Conservation (phyloP, 2,329 filamentous ascomycete species). For the Pezicula rhizophila region DNA sequence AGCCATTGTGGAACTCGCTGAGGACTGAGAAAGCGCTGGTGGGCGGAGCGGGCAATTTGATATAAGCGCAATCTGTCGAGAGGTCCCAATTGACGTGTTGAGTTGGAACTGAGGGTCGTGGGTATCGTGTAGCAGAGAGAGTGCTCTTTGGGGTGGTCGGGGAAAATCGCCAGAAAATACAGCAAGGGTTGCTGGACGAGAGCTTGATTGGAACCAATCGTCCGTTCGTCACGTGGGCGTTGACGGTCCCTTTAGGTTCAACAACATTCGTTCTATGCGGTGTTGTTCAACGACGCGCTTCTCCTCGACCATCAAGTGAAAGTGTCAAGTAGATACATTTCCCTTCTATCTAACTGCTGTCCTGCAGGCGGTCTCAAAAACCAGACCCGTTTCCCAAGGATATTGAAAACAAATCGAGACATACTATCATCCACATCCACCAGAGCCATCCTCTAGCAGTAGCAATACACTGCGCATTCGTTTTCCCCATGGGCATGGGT, state of each 20-base stretch:
- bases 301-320: too few relatives aligned
- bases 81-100: slow-evolving; percentile 22
- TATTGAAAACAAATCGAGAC: too few relatives aligned
- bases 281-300: neutral
- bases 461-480: neutral
- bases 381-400: too few relatives aligned
- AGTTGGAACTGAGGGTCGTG: slow-evolving; percentile 14
- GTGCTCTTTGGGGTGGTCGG: slow-evolving; percentile 18
- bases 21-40: slow-evolving; percentile 6
- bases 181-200: slow-evolving; percentile 3
- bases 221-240: too few relatives aligned
- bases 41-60: slow-evolving; percentile 6
- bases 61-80: slow-evolving; percentile 9
- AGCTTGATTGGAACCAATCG: neutral
- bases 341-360: too few relatives aligned
- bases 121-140: slow-evolving; percentile 13
- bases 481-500: slow-evolving; percentile 20
- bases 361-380: too few relatives aligned
- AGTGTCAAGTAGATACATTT: too few relatives aligned
- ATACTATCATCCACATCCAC: too few relatives aligned
- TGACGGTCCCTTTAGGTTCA: neutral
- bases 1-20: slow-evolving; percentile 24
- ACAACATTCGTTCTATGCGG: neutral
- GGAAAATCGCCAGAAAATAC: slow-evolving; percentile 3
- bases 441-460: too few relatives aligned